Evolutionary conservation across 768 basidiomycete genomes (phyloP).

Genomic region (Filobasidium floriforme): DNA sequence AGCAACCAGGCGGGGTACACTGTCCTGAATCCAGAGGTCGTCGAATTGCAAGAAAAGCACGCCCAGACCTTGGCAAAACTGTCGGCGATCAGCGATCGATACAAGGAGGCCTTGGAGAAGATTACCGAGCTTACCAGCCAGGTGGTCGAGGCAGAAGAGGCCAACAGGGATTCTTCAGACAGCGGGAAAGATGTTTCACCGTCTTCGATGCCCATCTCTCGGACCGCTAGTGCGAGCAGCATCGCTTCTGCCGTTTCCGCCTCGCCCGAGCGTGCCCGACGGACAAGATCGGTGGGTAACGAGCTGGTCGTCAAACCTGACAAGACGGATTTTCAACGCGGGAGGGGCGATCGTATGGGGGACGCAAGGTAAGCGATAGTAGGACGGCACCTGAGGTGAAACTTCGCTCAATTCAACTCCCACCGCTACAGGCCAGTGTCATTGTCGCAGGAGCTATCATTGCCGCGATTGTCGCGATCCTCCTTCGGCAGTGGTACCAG

Average conservation of each 20-base stretch:
- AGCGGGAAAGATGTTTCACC: conserved; percentile 26
- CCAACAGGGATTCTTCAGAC: conserved; percentile 19
- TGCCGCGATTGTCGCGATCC: conserved; percentile 45
- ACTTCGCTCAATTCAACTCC: background rate
- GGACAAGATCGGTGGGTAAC: background rate
- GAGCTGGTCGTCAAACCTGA: background rate
- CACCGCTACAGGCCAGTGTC: conserved; percentile 55
- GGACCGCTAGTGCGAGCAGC: conserved; percentile 19
- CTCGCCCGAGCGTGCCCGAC: background rate
- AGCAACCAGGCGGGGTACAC: background rate
- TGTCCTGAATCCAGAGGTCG: conserved; percentile 52
- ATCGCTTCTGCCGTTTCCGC: conserved; percentile 13
- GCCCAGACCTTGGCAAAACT: conserved; percentile 27
- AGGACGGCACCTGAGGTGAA: background rate
- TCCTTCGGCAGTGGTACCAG: conserved; percentile 29
- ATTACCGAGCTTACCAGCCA: conserved; percentile 91
- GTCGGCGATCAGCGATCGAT: conserved; percentile 45
- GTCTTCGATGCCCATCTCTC: conserved; percentile 7
- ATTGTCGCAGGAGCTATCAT: conserved; percentile 74
- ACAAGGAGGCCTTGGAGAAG: conserved; percentile 78
- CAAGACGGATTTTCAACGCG: conserved; percentile 39
- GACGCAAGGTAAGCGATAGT: conserved; percentile 18
- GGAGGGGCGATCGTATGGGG: conserved; percentile 40
- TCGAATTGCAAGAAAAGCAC: conserved; percentile 50
- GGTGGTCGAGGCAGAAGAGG: conserved; percentile 67